These are phyloP conservation scores for Globisporangium middletonii DNA, from an alignment of 352 stramenopile species.

Conservation along the genomic window DNA sequence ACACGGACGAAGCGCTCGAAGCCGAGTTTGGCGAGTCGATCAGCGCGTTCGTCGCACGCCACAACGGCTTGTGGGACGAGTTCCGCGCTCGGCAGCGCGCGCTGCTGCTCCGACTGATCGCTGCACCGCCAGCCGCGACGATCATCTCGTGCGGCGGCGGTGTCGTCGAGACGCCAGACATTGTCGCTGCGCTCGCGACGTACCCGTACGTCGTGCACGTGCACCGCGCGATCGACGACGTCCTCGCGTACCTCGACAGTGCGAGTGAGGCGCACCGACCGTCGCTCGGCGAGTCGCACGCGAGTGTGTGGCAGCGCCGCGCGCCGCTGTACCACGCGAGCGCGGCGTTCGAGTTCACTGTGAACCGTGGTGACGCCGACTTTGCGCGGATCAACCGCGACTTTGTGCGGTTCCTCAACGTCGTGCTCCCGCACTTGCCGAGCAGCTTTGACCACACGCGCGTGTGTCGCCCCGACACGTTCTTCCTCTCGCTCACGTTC, in stretches of 20 bases:
- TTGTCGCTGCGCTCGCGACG: conserved; percentile 51
- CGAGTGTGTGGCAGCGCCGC: conserved; percentile 49
- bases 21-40: conserved; percentile 63
- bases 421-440: conserved; percentile 41
- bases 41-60: conserved; percentile 51
- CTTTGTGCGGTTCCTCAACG: conserved; percentile 64
- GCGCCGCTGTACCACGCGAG: conserved; percentile 48
- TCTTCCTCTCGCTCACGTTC: conserved; percentile 80
- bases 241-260: conserved; percentile 53
- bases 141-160: conserved; percentile 83
- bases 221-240: conserved; percentile 60
- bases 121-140: conserved; percentile 46
- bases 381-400: conserved; percentile 53
- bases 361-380: conserved; percentile 54
- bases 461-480: conserved; percentile 48
- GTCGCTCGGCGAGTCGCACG: conserved; percentile 54
- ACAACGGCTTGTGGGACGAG: conserved; percentile 61
- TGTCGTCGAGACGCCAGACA: conserved; percentile 66
- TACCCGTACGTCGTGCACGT: conserved; percentile 73
- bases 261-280: conserved; percentile 42
- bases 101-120: conserved; percentile 53
- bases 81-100: conserved; percentile 67
- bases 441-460: conserved; percentile 46
- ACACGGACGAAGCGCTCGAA: conserved; percentile 76
- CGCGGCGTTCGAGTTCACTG: conserved; percentile 51